phyloP scores from a whole-genome alignment of 805 yeast genomes.

The Candida tammaniensis region DNA sequence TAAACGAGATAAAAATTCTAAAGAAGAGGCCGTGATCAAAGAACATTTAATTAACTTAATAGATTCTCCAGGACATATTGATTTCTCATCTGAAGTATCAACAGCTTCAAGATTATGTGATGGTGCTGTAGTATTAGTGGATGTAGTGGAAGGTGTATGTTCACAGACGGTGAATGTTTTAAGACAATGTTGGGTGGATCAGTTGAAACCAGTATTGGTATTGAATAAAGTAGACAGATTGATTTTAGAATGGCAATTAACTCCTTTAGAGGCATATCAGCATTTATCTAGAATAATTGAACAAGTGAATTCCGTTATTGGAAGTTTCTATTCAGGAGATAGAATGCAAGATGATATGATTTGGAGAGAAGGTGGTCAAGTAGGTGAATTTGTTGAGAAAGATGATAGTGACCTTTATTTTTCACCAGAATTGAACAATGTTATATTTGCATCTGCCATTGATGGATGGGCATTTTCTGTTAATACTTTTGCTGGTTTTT shows the following conservation, averaged over 20 bases:
- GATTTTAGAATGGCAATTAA: slow-evolving; percentile 73
- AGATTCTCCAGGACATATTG: slow-evolving; percentile 99
- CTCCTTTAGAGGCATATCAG: slow-evolving; percentile 80
- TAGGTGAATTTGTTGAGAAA: slow-evolving; percentile 62
- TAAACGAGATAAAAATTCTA: slow-evolving; percentile 27
- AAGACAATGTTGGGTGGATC: slow-evolving; percentile 94
- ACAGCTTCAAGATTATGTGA: slow-evolving; percentile 95
- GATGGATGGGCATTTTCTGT: slow-evolving; percentile 99
- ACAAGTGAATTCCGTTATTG: slow-evolving; percentile 92
- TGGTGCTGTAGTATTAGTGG: slow-evolving; percentile 93
- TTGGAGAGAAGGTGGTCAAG: slow-evolving; percentile 66
- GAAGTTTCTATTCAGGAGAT: slow-evolving; percentile 89
- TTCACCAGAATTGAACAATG: slow-evolving; percentile 84
- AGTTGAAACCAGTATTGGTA: slow-evolving; percentile 81
- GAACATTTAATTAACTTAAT: slow-evolving; percentile 88
- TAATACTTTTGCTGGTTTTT: slow-evolving; percentile 82
- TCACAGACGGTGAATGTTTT: slow-evolving; percentile 95
- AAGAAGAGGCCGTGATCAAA: slow-evolving; percentile 42
- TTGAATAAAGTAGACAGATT: slow-evolving; percentile 89
- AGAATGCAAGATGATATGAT: slow-evolving; percentile 82
- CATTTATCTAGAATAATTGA: slow-evolving; percentile 80
- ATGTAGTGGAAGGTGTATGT: slow-evolving; percentile 97
- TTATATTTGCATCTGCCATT: slow-evolving; percentile 83
- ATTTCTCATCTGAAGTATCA: slow-evolving; percentile 93
- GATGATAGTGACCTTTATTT: slow-evolving; percentile 84